A percentile compares a stretch with the other conserved stretches of the same genome.
These are phyloP conservation scores for Monilinia aucupariae DNA, from an alignment of 2,329 filamentous ascomycete genomes.

Conservation along the genomic window DNA sequence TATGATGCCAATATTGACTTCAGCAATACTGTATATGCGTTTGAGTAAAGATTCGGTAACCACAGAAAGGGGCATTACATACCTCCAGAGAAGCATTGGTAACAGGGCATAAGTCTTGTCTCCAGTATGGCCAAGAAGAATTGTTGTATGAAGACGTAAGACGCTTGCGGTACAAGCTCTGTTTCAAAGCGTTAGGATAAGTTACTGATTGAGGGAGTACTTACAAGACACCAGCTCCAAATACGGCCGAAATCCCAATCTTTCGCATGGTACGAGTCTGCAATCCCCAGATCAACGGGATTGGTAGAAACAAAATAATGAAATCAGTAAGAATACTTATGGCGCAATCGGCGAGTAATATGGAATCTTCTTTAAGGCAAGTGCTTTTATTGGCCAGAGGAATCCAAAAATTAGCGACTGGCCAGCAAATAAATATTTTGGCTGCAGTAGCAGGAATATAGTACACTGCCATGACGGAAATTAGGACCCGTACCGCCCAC, in stretches of 20 bases:
- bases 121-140: background rate
- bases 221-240: constrained; percentile 1
- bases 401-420: background rate
- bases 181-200: background rate
- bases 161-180: constrained; percentile 1
- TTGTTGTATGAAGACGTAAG: background rate
- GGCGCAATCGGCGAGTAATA: background rate
- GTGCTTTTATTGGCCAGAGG: background rate
- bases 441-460: background rate
- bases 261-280: background rate
- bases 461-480: background rate
- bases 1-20: background rate
- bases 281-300: background rate
- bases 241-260: background rate
- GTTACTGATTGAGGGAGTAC: background rate
- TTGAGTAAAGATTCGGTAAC: background rate
- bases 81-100: background rate
- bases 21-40: background rate
- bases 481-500: background rate
- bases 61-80: background rate
- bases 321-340: constrained; percentile 7
- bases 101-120: background rate
- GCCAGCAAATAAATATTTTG: constrained; percentile 11
- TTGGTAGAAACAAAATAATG: background rate
- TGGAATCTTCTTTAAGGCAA: constrained; percentile 1